phyloP scores from a whole-genome alignment of 495 filamentous ascomycete species.

The Aspergillus cavernicola region DNA sequence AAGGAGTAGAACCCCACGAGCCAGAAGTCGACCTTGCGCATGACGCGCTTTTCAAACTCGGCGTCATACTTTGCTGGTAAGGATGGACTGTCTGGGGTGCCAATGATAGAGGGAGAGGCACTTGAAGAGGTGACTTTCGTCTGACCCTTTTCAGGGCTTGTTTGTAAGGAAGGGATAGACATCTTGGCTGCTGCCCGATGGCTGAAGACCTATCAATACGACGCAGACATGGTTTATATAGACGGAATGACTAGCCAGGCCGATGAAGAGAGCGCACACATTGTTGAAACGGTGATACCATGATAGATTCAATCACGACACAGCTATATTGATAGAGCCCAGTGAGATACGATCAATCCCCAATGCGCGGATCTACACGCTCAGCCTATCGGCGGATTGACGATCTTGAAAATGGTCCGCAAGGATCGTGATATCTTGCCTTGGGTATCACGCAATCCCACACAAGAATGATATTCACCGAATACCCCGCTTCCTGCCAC shows the following conservation, averaged over 20 bases:
- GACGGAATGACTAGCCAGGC: no score
- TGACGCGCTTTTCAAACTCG: slow-evolving; percentile 25
- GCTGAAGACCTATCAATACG: not conserved
- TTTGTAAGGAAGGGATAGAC: not conserved
- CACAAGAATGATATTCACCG: slow-evolving; percentile 16
- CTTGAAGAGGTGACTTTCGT: not conserved
- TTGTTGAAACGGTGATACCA: slow-evolving; percentile 15
- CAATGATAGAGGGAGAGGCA: not conserved
- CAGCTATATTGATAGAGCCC: not conserved
- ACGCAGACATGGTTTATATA: not conserved
- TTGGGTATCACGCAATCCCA: slow-evolving; percentile 23
- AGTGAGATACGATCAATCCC: no score
- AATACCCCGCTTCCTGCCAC: slow-evolving; percentile 16
- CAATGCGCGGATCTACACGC: no score
- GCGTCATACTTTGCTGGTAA: not conserved
- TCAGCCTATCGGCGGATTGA: not conserved
- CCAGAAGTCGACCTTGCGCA: slow-evolving; percentile 41
- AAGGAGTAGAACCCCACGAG: slow-evolving; percentile 42
- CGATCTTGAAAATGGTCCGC: not conserved
- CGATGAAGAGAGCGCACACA: no score
- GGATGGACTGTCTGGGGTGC: not conserved
- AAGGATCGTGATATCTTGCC: not conserved
- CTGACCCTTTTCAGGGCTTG: not conserved
- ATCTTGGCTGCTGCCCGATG: not conserved
- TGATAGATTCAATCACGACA: slow-evolving; percentile 27